These are phyloP conservation scores for Lophium mytilinum DNA, from an alignment of 495 filamentous ascomycete species.

Conservation along the genomic window DNA sequence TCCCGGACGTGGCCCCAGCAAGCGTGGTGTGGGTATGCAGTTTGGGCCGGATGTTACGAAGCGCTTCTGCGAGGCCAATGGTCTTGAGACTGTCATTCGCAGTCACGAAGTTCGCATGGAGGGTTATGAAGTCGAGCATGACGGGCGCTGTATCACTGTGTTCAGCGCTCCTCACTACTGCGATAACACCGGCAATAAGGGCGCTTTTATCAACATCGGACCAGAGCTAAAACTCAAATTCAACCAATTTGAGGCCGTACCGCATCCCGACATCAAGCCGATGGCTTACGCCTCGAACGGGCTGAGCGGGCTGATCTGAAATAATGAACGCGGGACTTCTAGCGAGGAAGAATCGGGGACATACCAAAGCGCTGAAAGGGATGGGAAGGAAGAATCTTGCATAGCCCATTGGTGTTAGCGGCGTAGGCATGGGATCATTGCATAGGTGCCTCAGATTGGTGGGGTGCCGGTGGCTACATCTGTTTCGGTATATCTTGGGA, in stretches of 20 bases:
- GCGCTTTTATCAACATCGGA: conserved; percentile 96
- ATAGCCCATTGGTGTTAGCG: background rate
- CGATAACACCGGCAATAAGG: conserved; percentile 95
- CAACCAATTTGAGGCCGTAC: conserved; percentile 90
- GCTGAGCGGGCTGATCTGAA: conserved; percentile 16
- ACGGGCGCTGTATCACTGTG: conserved; percentile 94
- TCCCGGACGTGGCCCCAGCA: conserved; percentile 85
- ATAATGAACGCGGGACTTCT: no score
- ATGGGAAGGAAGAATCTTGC: background rate
- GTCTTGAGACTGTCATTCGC: conserved; percentile 87
- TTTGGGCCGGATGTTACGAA: conserved; percentile 97
- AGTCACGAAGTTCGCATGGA: conserved; percentile 98
- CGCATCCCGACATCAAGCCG: conserved; percentile 87
- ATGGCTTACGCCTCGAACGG: conserved; percentile 51
- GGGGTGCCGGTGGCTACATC: no score
- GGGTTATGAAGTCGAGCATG: conserved; percentile 95
- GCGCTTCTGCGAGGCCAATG: conserved; percentile 93
- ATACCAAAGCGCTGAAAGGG: no score
- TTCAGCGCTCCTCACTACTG: conserved; percentile 98
- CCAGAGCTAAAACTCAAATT: conserved; percentile 85
- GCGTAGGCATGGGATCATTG: no score
- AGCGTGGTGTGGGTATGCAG: conserved; percentile 91
- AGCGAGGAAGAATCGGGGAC: no score
- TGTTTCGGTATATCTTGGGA: no score
- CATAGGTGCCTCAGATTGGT: no score